Percentiles rank a stretch among this genome's conserved stretches.
These are phyloP conservation scores for Melampsora larici-populina DNA, from an alignment of 1,284 basidiomycete species.

Conservation along the genomic window DNA sequence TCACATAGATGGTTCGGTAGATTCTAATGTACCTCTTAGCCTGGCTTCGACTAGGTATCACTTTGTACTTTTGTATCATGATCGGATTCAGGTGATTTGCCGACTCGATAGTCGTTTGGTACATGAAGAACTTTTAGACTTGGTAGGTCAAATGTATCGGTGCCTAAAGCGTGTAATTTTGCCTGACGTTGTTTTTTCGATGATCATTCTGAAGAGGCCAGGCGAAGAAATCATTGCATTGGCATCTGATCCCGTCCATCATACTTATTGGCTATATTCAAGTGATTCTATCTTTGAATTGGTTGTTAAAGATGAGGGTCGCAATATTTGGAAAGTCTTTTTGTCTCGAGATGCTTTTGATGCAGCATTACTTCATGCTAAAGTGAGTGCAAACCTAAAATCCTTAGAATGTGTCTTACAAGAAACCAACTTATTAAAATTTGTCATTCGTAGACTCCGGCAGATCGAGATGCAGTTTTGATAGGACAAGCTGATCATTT, in stretches of 20 bases:
- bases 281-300: constrained; percentile 86
- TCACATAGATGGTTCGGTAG: constrained; percentile 55
- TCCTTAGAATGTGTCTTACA: constrained; percentile 10
- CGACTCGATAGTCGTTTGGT: constrained; percentile 75
- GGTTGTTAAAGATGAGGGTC: constrained; percentile 78
- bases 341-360: constrained; percentile 74
- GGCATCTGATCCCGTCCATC: constrained; percentile 74
- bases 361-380: constrained; percentile 72
- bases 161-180: constrained; percentile 5
- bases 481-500: constrained; percentile 79
- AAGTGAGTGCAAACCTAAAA: constrained; percentile 59
- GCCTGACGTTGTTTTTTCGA: background rate
- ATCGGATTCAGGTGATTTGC: constrained; percentile 74
- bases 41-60: constrained; percentile 88
- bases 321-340: constrained; percentile 91
- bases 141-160: constrained; percentile 60
- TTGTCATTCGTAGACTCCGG: constrained; percentile 62
- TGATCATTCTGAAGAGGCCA: constrained; percentile 60
- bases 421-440: constrained; percentile 17
- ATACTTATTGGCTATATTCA: constrained; percentile 93
- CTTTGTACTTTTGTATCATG: constrained; percentile 77
- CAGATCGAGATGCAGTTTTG: constrained; percentile 79
- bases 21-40: constrained; percentile 63
- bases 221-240: constrained; percentile 70
- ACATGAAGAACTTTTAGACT: constrained; percentile 76